Evolutionary conservation across 768 basidiomycete species (phyloP), one percentile per base, ranked within the genome.

Genomic region (Terana coerulea): DNA sequence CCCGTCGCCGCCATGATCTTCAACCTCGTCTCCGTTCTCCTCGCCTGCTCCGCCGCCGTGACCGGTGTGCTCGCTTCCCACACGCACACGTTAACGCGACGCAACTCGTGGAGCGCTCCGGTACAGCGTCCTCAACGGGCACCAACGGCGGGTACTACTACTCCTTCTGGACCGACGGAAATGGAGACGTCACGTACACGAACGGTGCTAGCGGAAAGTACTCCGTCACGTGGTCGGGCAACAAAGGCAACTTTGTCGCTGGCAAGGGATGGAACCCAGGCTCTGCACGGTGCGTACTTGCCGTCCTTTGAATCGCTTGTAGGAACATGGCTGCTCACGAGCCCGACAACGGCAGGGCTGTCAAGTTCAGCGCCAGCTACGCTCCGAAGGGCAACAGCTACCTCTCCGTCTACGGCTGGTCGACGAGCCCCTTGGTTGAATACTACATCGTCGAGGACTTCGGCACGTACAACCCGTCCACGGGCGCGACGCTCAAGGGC

Each of bases 381-480:
- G 56, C 59, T 19, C 70, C 71, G 21, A 65, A 67, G 53, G 73
- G 74, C 8, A 76, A 74, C 62, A 59, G 61, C 51, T 74, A 74
- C 61, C 67, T 76, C 25, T 68, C 74, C 41, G 65, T 77, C 49
- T 75, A 74, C 53, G 75, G 75, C 42, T 76, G 75, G 75, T 73
- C 72, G 5, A 65, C 64, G n/a, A 69, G 59, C 61, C 71, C 74
- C 1, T 72, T 75, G 58, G 61, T 76, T 58, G 75, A 77, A 53
- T 77, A 75, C 67, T 75, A 75, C 67, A 69, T 77, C 56, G 57
- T 69, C 48, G 76, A 77, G 42, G 66, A 62, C 17, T 75, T 61
- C 57, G 74, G 73, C 35, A 59, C 59, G 39, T 73, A 70, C 63
- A 71, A 76, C 62, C 76, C 74, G 30, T 55, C 61, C 47, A 59